These are phyloP conservation scores for Conringia planisiliqua DNA, from an alignment of 345 rosid genomes.

Conservation along the genomic window DNA sequence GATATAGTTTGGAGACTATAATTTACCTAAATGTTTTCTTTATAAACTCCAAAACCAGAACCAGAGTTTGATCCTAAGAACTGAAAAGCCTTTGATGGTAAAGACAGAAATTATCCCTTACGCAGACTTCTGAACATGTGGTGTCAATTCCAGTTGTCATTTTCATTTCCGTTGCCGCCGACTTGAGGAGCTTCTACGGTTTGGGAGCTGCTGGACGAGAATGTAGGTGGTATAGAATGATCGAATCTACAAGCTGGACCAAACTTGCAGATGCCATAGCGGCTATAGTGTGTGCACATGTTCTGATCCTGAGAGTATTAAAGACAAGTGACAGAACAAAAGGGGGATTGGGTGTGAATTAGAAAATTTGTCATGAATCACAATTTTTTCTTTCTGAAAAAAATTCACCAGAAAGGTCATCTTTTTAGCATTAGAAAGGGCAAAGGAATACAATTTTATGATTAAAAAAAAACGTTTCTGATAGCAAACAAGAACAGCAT, in stretches of 20 bases:
- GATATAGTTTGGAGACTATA: slow-evolving; percentile 27
- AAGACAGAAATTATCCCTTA: slow-evolving; percentile 21
- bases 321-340: background rate
- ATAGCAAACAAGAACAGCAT: background rate
- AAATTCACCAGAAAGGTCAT: slow-evolving; percentile 1
- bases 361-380: background rate
- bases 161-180: slow-evolving; percentile 20
- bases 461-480: background rate
- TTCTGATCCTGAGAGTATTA: slow-evolving; percentile 59
- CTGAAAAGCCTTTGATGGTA: slow-evolving; percentile 9
- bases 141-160: slow-evolving; percentile 30
- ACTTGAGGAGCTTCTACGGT: slow-evolving; percentile 27
- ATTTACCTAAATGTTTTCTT: slow-evolving; percentile 23
- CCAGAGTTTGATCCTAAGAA: slow-evolving; percentile 27
- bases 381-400: background rate
- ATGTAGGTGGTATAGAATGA: slow-evolving; percentile 40
- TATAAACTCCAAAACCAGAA: slow-evolving; percentile 25
- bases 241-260: slow-evolving; percentile 88
- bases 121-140: slow-evolving; percentile 12
- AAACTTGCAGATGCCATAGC: slow-evolving; percentile 95
- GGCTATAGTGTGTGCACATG: slow-evolving; percentile 76
- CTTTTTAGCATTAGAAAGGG: slow-evolving; percentile 8
- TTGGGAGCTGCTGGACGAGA: slow-evolving; percentile 33
- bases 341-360: background rate
- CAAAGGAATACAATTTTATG: background rate